Base-by-base conservation (phyloP, 78 protist genomes). In the Blattamonas nauphoetae region DNA sequence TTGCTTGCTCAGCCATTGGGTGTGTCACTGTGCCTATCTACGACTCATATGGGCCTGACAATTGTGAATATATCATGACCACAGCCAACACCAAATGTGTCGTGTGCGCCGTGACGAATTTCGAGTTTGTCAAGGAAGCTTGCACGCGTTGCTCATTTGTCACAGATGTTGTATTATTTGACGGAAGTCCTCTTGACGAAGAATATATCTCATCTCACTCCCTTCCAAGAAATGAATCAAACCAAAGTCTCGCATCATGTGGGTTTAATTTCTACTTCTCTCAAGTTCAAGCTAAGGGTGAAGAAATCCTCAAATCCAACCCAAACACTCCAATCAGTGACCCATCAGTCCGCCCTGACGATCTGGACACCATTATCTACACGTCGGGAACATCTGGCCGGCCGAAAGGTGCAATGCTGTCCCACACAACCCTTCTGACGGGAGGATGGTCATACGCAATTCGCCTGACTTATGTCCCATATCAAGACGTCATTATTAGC, bases 21-120 rank as follows among this genome's bases (percentile, higher is more conserved):
- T 0, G 78, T 4, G 45, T 88, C 42, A 35, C 45, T 0, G 90
- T 88, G 2, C 90, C 90, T 0, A 2, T 88, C 41, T 88, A 88
- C 36, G 86, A 78, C 43, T 43, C 46, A 46, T 33, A 84, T 4
- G 42, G 44, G 42, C 45, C 4, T 41, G 44, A 0, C 45, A 45
- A 78, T 41, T 45, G 3, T 3, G n/a, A 41, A 29, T 44, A 82
- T 33, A 44, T 88, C 5, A 45, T 81, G 45, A n/a, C 41, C 33
- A 4, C 78, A 29, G 32, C 90, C 6, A 85, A 77, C 21, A 29
- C 44, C 2, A 45, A 32, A 1, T 36, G 44, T 35, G 35, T 88
- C 35, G 21, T 88, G 43, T 34, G 5, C 36, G 43, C 36, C 1
- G 36, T 1, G 1, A 64, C 77, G 35, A n/a, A 78, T 44, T 34